A percentile compares a stretch with the other conserved stretches of the same genome.
Conservation (phyloP, 2,329 filamentous ascomycete species). For the Cordyceps cateniannulata region DNA sequence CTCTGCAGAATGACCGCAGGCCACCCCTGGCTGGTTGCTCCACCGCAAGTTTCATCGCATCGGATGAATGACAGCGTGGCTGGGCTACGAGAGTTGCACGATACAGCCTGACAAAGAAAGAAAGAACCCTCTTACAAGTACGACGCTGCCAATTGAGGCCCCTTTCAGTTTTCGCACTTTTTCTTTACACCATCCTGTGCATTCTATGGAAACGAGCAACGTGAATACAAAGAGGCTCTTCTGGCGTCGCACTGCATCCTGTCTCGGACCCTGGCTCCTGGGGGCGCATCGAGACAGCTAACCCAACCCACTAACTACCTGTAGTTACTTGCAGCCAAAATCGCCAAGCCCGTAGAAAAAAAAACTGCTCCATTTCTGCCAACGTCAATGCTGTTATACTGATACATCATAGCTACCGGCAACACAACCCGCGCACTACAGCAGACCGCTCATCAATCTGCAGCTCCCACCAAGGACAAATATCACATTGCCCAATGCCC, state of each 20-base stretch:
- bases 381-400: background rate
- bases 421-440: background rate
- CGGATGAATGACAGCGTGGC: conserved; percentile 4
- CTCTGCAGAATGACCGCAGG: background rate
- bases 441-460: background rate
- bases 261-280: conserved; percentile 9
- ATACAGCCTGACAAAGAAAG: background rate
- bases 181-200: background rate
- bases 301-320: background rate
- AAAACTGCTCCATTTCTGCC: background rate
- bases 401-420: background rate
- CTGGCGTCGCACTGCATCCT: background rate
- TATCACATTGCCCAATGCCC: background rate
- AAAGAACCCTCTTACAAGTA: background rate
- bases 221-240: background rate
- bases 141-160: background rate
- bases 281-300: background rate
- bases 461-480: background rate
- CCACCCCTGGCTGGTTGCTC: background rate
- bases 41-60: conserved; percentile 9
- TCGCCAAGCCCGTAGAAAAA: background rate
- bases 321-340: conserved; percentile 1
- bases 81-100: background rate
- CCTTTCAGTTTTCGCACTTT: no score
- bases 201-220: background rate